Percentiles rank a stretch among this genome's conserved stretches.
Evolutionary conservation across 2,329 filamentous ascomycete species (phyloP).

Genomic region (Penicillium rolfsii): DNA sequence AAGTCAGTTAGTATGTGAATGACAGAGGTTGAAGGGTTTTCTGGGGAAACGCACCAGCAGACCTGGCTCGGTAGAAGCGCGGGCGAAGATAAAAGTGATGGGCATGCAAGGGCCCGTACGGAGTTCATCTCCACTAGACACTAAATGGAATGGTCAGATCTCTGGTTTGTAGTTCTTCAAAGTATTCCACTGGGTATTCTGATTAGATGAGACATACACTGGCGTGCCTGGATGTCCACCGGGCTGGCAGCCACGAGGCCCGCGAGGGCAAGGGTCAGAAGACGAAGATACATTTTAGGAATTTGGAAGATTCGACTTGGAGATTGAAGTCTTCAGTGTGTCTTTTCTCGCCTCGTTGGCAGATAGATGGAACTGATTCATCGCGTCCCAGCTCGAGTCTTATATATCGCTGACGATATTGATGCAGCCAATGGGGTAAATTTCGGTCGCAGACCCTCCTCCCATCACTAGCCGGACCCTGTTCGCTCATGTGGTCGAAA

Average conservation of each 20-base stretch:
- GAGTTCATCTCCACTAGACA: constrained; percentile 39
- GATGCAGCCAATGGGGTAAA: background rate
- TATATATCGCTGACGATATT: background rate
- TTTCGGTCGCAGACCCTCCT: background rate
- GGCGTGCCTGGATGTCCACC: background rate
- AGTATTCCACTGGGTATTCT: background rate
- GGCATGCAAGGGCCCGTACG: constrained; percentile 40
- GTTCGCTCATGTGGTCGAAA: background rate
- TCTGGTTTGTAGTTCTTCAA: background rate
- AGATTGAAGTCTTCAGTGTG: background rate
- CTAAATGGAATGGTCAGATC: background rate
- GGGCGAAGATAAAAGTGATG: constrained; percentile 48
- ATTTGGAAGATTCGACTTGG: background rate
- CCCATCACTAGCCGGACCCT: background rate
- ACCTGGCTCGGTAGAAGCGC: constrained; percentile 46
- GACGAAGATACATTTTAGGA: background rate
- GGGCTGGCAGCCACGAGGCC: background rate
- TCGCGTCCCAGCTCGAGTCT: background rate
- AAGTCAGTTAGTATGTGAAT: background rate
- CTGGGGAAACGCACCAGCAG: constrained; percentile 37
- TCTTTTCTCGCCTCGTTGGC: background rate
- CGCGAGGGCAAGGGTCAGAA: background rate
- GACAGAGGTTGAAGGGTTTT: background rate
- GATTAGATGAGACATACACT: background rate
- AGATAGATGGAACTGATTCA: background rate